Conservation (phyloP, 2,329 filamentous ascomycete genomes). For the Aspergillus sp. region DNA sequence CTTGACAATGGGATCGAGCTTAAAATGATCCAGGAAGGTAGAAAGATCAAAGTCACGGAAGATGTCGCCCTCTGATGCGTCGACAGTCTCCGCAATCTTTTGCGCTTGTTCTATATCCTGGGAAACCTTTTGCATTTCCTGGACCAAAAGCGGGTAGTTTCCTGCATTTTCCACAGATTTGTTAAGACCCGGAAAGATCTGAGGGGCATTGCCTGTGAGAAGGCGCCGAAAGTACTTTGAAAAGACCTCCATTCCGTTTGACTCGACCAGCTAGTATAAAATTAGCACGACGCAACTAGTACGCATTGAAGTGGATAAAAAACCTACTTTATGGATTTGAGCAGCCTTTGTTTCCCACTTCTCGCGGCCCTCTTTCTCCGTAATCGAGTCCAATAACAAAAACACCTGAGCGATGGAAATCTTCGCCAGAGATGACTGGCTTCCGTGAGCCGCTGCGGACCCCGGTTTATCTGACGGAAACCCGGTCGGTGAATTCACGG, state of each 20-base stretch:
- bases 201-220: slow-evolving; percentile 83
- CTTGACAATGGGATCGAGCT: slow-evolving; percentile 84
- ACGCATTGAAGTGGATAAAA: neutral
- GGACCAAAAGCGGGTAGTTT: slow-evolving; percentile 78
- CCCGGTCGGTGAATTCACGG: slow-evolving; percentile 53
- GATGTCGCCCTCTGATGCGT: slow-evolving; percentile 84
- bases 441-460: slow-evolving; percentile 44
- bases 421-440: slow-evolving; percentile 71
- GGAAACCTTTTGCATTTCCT: slow-evolving; percentile 83
- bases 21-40: slow-evolving; percentile 94
- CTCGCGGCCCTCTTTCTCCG: slow-evolving; percentile 84
- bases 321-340: slow-evolving; percentile 82
- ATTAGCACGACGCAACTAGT: neutral
- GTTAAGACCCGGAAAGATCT: slow-evolving; percentile 81
- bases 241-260: slow-evolving; percentile 99
- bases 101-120: slow-evolving; percentile 77
- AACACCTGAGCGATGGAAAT: slow-evolving; percentile 95
- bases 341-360: slow-evolving; percentile 93
- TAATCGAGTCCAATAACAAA: slow-evolving; percentile 88
- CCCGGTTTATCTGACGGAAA: slow-evolving; percentile 51
- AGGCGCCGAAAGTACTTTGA: slow-evolving; percentile 93
- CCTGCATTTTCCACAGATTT: slow-evolving; percentile 72
- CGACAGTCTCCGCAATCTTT: slow-evolving; percentile 91
- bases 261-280: slow-evolving; percentile 75
- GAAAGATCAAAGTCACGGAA: slow-evolving; percentile 97